These are phyloP conservation scores for Cenchrus americanus DNA, from an alignment of 176 grass and related monocot species.

Conservation along the genomic window DNA sequence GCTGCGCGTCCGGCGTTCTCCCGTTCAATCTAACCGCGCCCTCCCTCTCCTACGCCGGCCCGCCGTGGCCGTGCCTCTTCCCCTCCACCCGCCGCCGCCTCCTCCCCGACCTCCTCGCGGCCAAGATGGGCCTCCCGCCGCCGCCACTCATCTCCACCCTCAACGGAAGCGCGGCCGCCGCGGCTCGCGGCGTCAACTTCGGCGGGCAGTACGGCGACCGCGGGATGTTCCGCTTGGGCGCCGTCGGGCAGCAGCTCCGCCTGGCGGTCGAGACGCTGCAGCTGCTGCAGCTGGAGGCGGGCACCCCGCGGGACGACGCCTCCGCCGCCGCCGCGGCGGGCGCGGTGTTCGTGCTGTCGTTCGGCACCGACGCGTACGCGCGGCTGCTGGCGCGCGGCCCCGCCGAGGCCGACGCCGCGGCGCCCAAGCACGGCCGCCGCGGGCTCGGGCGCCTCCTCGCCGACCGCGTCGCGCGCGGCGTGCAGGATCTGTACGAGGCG, in stretches of 20 bases:
- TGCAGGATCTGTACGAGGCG: constrained; percentile 68
- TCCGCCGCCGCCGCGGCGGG: not conserved
- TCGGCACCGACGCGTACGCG: constrained; percentile 61
- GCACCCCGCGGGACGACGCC: constrained; percentile 9
- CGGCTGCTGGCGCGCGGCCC: constrained; percentile 45
- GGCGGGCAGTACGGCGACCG: constrained; percentile 39
- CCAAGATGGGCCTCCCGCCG: constrained; percentile 53
- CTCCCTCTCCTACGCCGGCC: constrained; percentile 20
- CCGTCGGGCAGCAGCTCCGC: constrained; percentile 63
- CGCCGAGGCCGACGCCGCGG: constrained; percentile 36
- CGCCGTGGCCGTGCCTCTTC: constrained; percentile 36
- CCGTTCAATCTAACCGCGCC: constrained; percentile 20
- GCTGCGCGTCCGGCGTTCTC: constrained; percentile 51
- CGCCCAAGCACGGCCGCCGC: constrained; percentile 67
- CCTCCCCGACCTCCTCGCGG: constrained; percentile 59
- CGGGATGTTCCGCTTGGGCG: constrained; percentile 43
- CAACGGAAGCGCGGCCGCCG: constrained; percentile 43
- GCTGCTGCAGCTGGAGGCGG: constrained; percentile 53
- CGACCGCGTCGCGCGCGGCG: constrained; percentile 43
- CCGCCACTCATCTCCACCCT: constrained; percentile 47
- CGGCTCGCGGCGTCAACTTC: constrained; percentile 55
- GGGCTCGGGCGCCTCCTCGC: constrained; percentile 53
- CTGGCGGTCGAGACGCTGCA: constrained; percentile 71
- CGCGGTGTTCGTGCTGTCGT: constrained; percentile 67
- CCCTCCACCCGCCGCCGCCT: constrained; percentile 34